Percentiles rank a stretch among this genome's conserved stretches.
Evolutionary conservation across 2,329 filamentous ascomycete genomes (phyloP).

Genomic region (Fusarium avenaceum): DNA sequence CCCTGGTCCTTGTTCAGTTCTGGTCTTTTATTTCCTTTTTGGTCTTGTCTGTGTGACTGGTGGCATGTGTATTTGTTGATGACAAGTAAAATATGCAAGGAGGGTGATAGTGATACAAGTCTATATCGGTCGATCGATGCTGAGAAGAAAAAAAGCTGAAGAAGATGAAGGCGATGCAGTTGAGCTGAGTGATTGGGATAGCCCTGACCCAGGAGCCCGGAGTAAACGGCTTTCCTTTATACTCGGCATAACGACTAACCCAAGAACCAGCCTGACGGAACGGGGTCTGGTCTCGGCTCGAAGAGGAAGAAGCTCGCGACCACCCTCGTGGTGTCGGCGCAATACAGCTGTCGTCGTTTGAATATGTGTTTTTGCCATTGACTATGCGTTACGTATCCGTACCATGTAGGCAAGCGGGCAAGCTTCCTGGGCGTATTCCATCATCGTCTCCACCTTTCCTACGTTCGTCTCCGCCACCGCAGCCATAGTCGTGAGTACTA

Average conservation of each 20-base stretch:
- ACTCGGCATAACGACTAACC: conserved; percentile 40
- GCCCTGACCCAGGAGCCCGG: conserved; percentile 42
- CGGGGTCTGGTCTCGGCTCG: conserved; percentile 39
- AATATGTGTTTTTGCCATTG: conserved; percentile 31
- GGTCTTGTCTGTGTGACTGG: conserved; percentile 37
- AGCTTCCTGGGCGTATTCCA: conserved; percentile 18
- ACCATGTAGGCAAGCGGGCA: neutral
- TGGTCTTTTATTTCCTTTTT: conserved; percentile 38
- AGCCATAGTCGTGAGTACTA: conserved; percentile 22
- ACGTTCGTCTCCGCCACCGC: conserved; percentile 24
- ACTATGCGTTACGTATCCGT: conserved; percentile 28
- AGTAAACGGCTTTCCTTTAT: conserved; percentile 49
- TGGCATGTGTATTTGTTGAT: conserved; percentile 34
- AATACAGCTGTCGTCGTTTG: conserved; percentile 21
- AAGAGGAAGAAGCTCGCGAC: conserved; percentile 41
- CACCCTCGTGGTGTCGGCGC: conserved; percentile 39
- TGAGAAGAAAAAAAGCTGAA: conserved; percentile 11
- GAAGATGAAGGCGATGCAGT: conserved; percentile 9
- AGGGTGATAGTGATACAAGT: conserved; percentile 5
- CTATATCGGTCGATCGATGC: conserved; percentile 20
- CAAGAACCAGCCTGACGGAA: conserved; percentile 40
- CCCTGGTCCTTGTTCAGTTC: neutral
- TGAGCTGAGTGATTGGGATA: conserved; percentile 15
- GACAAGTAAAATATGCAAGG: conserved; percentile 25
- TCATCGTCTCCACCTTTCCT: conserved; percentile 21